Base-by-base conservation (phyloP, 2,329 filamentous ascomycete genomes). In the Monosporascus sp. region DNA sequence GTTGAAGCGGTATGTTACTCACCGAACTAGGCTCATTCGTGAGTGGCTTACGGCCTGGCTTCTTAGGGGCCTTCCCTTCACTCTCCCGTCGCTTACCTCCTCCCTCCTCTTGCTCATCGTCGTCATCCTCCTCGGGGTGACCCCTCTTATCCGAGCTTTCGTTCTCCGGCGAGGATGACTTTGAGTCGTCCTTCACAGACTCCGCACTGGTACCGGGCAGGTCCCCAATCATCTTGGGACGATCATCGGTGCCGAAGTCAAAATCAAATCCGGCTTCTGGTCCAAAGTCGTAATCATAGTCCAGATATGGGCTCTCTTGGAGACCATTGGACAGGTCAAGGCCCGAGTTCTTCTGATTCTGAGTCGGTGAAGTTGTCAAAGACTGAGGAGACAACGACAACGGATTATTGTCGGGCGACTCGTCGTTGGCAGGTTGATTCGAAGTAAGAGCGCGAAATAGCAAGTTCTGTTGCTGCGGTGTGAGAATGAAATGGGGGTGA, bases 1-100 rank as follows among this genome's bases (percentile, higher is more conserved):
- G 57, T 49, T 34, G 31, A 14, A 34, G 31, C 31, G 31, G 31
- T 22, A 51, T 45, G 55, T 47, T 47, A 83, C 92, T 77, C 85
- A 97, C 93, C 61, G 92, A 94, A 62, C 89, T 97, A 24, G 94
- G 94, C 71, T 97, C 94, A 22, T 90, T 95, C 47, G 90, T 97
- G 64, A 97, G 78, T 20, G 93, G 94, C 78, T 99, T 99, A 58
- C 94, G 84, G 49, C 94, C 94, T 5, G 94, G 93, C 74, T 97
- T 99, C 83, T 97, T 97, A 24, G 90, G 84, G 44, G 86, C 79
- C 73, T 94, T 96, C 45, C 92, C 90, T 52, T 90, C 85, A 54
- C 86, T 84, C 71, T 96, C 91, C 55, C 89, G 83, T 59, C 90
- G 83, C 76, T 92, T 94, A 54, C 77, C 72, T 17, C 74, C 73